phyloP scores from a whole-genome alignment of 225 moss, liverwort and hornwort genomes.

The Thuidium tamariscinum region DNA sequence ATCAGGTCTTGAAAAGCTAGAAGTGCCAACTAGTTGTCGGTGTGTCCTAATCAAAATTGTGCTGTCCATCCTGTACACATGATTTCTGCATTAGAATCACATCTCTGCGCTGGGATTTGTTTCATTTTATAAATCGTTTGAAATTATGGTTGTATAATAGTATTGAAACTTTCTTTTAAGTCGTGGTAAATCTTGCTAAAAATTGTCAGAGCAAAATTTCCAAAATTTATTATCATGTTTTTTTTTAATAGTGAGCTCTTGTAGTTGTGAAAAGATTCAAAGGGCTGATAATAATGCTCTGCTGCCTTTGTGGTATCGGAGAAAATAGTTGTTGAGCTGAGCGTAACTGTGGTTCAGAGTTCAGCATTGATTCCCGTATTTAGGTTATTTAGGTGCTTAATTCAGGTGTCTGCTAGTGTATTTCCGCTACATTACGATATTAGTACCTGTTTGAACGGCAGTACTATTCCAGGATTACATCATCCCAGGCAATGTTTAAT shows the following conservation, averaged over 20 bases:
- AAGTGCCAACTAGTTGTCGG: neutral
- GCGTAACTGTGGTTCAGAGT: neutral
- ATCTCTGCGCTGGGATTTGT: neutral
- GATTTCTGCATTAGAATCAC: neutral
- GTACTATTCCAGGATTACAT: neutral
- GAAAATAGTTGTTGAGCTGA: neutral
- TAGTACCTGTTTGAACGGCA: neutral
- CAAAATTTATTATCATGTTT: neutral
- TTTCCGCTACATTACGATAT: neutral
- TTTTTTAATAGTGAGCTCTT: neutral
- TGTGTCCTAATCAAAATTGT: neutral
- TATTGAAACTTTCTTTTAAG: neutral
- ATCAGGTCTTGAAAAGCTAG: neutral
- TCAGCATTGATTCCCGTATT: neutral
- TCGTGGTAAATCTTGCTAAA: neutral
- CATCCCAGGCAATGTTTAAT: neutral
- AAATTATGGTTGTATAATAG: neutral
- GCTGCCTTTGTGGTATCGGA: neutral
- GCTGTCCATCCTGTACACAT: neutral
- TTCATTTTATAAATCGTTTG: neutral
- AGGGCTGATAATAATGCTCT: neutral
- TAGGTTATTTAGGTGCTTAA: neutral
- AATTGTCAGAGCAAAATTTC: neutral
- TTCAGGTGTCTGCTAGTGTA: neutral
- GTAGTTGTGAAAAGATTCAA: neutral